These are phyloP conservation scores for Hypoxylon rubiginosum DNA, from an alignment of 2,329 filamentous ascomycete species.

Conservation along the genomic window DNA sequence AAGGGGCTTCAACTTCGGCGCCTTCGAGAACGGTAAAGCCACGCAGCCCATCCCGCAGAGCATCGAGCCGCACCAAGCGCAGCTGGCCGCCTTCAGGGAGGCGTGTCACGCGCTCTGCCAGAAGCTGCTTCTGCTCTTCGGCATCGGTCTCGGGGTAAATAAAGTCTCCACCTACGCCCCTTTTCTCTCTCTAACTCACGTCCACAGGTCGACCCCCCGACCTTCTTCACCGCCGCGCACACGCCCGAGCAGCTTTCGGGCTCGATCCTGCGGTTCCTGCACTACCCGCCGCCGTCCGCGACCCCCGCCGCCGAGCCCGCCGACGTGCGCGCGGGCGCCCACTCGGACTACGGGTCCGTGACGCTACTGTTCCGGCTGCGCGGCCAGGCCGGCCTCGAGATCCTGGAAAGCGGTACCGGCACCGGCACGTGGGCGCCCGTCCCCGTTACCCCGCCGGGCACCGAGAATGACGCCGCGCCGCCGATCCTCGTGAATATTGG, in stretches of 20 bases:
- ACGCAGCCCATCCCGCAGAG: conserved; percentile 81
- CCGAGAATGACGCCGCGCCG: conserved; percentile 70
- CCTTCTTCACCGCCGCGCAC: conserved; percentile 70
- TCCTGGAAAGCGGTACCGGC: conserved; percentile 71
- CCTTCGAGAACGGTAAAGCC: conserved; percentile 76
- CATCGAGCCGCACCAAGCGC: conserved; percentile 69
- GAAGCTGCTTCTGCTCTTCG: conserved; percentile 81
- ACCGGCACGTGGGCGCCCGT: conserved; percentile 70
- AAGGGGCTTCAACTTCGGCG: conserved; percentile 92
- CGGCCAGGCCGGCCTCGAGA: conserved; percentile 88
- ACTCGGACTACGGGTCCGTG: conserved; percentile 85
- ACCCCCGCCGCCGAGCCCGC: conserved; percentile 59
- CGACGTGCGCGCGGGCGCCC: conserved; percentile 89
- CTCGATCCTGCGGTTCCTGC: conserved; percentile 77
- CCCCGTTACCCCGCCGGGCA: conserved; percentile 73
- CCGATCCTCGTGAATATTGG: conserved; percentile 86
- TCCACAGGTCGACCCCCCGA: conserved; percentile 59
- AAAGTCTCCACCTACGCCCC: conserved; percentile 13
- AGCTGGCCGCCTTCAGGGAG: conserved; percentile 75
- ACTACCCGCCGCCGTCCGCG: conserved; percentile 72
- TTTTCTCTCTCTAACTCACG: neutral
- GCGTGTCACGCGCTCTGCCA: conserved; percentile 80
- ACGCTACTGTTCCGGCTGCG: conserved; percentile 87
- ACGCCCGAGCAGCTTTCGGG: conserved; percentile 62
- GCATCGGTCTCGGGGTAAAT: conserved; percentile 77